Evolutionary conservation across 1,284 basidiomycete genomes (phyloP), one percentile per base, ranked within the genome.

Genomic region (Boletus semigastroideus): DNA sequence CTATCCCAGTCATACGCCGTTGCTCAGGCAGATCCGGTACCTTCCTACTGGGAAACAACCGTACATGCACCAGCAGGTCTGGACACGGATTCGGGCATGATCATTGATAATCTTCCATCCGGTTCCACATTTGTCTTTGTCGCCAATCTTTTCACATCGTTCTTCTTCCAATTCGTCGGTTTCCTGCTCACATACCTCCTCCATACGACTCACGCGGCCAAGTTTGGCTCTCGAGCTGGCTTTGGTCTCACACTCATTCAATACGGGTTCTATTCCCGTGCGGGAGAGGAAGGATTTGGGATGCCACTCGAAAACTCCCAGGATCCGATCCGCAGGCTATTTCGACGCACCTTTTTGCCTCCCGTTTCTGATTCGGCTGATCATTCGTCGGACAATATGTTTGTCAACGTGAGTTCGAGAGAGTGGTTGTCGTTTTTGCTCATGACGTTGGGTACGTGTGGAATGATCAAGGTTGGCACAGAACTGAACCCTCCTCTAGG

Each of bases 1-100:
- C 28, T 22, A n/a, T 16, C 17, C 22, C 63, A 95, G 83, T 87
- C 94, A 0, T 99, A 99, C 68, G 82, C 86, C 38, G 80, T 86
- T 20, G 96, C 96, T 1, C 87, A 95, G 53, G 84, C 88, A 10
- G 96, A 99, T 66, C 83, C 92, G 0, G 94, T 92, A 0, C 97
- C 96, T 0, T 84, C 94, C 0, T 99, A 99, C 72, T 98, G 94
- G 92, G 96, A 99, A 70, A 98, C 92, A 2, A 95, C 94, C 0
- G 85, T 98, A 14, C 90, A 96, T 53, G 84, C 86, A 0, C 86
- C 88, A 0, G 70, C 76, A 5, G 73, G 75, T 27, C 54, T 77
- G 20, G 77, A 80, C 37, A 72, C 75, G 5, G 76, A 77, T 55
- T 77, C 77, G 6, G 84, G 86, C 60, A 82, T 90, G 74, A 78